Base-by-base conservation (phyloP, 2,329 filamentous ascomycete species). In the Penicillium sclerotiorum region DNA sequence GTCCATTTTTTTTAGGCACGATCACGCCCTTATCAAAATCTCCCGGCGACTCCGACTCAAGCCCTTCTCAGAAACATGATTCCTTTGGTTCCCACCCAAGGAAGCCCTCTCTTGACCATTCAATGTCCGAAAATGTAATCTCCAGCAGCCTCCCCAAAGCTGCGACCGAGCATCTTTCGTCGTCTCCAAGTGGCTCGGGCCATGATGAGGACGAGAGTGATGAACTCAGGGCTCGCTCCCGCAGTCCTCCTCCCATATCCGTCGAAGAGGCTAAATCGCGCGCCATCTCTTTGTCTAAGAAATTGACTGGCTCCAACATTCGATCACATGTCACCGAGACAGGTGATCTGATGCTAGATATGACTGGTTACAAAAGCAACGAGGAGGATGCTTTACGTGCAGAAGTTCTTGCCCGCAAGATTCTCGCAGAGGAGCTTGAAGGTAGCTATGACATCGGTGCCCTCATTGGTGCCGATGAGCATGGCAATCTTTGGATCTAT, bases 401-500 rank as follows among this genome's bases (percentile, higher is more conserved):
- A 15, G 94, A 99, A 71, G 85, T 95, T n/a, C 81, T 97, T 53
- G 94, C 94, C 5, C 84, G 94, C 18, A 94, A 93, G 68, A 90
- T 99, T 43, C 80, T 99, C 11, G 87, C 91, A 0, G 91, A 99
- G 66, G 93, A 97, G 72, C 75, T 97, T 12, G 89, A 96, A 63
- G 94, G 92, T 18, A 91, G 93, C 66, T 96, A 96, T 69, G 94
- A 99, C 67, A 95, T 99, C 61, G 94, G 94, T 5, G 88, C 93
- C 2, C 79, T 99, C 23, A 96, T 99, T 61, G 94, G 92, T 11
- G 93, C 94, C 37, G 94, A 99, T 66, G 91, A 95, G 65, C 85
- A 94, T 52, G 94, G 94, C 6, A 99, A 99, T 63, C 79, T 99
- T n/a, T 97, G 94, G 93, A 97, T 99, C 59, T 99, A 99, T 75